phyloP scores from a whole-genome alignment of 2,329 filamentous ascomycete species.

The Diaporthe sp. region DNA sequence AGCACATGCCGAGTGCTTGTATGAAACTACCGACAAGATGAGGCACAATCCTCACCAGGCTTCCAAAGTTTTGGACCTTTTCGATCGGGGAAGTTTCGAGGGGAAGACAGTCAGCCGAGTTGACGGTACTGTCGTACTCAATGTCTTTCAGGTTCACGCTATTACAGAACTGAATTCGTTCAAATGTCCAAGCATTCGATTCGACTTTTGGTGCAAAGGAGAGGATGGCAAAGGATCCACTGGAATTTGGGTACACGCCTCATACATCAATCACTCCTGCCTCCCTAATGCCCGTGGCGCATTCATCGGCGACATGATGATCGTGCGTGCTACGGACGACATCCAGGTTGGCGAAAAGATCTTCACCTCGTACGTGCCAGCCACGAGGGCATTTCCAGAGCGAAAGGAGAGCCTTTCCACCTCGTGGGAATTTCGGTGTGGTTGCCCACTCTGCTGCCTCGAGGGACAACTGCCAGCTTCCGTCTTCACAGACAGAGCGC shows the following conservation, averaged over 20 bases:
- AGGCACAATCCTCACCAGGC: not conserved
- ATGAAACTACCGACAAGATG: not conserved
- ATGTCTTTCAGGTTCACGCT: slow-evolving; percentile 34
- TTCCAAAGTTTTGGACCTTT: not conserved
- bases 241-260: slow-evolving; percentile 44
- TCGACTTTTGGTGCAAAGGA: not conserved
- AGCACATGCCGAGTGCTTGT: not conserved
- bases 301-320: slow-evolving; percentile 45
- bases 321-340: slow-evolving; percentile 48
- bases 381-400: accelerated
- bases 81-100: not conserved
- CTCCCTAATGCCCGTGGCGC: slow-evolving; percentile 44
- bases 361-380: slow-evolving; percentile 26
- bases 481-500: slow-evolving; percentile 38
- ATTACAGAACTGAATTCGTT: slow-evolving; percentile 34
- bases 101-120: not conserved
- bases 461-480: slow-evolving; percentile 40
- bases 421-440: slow-evolving; percentile 50
- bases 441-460: slow-evolving; percentile 49
- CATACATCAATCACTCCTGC: slow-evolving; percentile 45
- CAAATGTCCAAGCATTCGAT: slow-evolving; percentile 22
- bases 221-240: accelerated
- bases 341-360: slow-evolving; percentile 51
- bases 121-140: slow-evolving; percentile 32
- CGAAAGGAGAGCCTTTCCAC: not conserved